A percentile compares a stretch with the other conserved stretches of the same genome.
Conservation (phyloP, 306 rosid genomes). For the Cicer bijugum region DNA sequence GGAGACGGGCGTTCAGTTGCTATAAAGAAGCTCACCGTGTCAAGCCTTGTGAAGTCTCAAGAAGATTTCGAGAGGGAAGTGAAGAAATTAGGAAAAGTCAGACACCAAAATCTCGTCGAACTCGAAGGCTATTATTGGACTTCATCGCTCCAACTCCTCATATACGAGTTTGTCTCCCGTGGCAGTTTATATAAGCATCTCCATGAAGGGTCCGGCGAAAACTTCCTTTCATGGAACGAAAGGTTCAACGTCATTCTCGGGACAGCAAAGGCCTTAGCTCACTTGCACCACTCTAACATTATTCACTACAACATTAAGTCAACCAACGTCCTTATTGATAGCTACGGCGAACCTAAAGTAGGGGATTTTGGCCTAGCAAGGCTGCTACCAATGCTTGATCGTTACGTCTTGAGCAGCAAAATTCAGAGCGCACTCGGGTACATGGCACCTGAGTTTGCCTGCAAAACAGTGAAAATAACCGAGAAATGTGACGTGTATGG, state of each 20-base stretch:
- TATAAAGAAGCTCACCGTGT: constrained; percentile 96
- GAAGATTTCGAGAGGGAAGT: constrained; percentile 96
- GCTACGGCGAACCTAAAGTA: constrained; percentile 84
- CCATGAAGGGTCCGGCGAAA: constrained; percentile 83
- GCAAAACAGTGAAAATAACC: constrained; percentile 91
- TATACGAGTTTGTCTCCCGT: constrained; percentile 77
- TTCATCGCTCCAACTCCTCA: constrained; percentile 92
- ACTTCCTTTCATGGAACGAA: constrained; percentile 88
- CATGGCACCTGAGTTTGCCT: constrained; percentile 99
- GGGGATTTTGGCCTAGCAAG: constrained; percentile 95
- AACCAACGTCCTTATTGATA: constrained; percentile 81
- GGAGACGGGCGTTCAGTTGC: constrained; percentile 92
- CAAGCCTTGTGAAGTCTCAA: constrained; percentile 96
- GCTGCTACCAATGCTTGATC: constrained; percentile 93
- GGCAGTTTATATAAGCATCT: constrained; percentile 94
- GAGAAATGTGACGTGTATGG: constrained; percentile 96
- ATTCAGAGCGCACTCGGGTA: constrained; percentile 97
- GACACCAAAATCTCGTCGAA: constrained; percentile 85
- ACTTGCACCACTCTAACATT: constrained; percentile 80
- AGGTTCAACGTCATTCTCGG: constrained; percentile 90
- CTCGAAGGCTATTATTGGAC: constrained; percentile 99
- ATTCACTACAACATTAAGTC: constrained; percentile 96
- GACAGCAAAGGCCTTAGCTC: constrained; percentile 88
- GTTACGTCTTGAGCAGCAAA: constrained; percentile 95
- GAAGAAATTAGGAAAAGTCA: constrained; percentile 85